These are phyloP conservation scores for Mucor saturninus DNA, from an alignment of 371 early-diverging fungal genomes.

Conservation along the genomic window DNA sequence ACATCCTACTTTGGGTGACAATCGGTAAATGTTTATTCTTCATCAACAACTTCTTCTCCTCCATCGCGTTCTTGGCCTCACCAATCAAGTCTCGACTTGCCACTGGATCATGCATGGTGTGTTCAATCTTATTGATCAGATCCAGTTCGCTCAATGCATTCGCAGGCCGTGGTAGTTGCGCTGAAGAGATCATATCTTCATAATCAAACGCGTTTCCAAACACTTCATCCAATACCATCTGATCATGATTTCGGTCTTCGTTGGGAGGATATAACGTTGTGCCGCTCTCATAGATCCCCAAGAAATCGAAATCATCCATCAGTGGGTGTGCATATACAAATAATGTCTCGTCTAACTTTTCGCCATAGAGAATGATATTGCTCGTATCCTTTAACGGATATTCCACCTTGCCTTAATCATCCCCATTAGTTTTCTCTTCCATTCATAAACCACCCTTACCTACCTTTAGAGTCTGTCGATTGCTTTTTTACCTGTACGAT, in stretches of 20 bases:
- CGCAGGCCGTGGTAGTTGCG: neutral
- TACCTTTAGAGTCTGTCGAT: neutral
- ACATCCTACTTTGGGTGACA: neutral
- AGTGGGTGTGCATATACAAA: slow-evolving; percentile 10
- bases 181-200: slow-evolving; percentile 1
- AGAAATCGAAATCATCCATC: neutral
- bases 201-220: slow-evolving; percentile 8
- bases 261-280: neutral
- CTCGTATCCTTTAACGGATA: neutral
- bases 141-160: slow-evolving; percentile 2
- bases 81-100: slow-evolving; percentile 2
- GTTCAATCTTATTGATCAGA: neutral
- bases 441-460: neutral
- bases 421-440: neutral
- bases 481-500: slow-evolving; percentile 5
- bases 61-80: slow-evolving; percentile 5
- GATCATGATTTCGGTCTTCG: neutral
- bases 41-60: slow-evolving; percentile 3
- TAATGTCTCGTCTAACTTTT: neutral
- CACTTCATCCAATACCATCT: slow-evolving; percentile 7
- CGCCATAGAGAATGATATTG: neutral
- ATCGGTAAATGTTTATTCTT: neutral
- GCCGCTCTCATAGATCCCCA: neutral
- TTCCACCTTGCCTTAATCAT: neutral
- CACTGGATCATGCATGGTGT: neutral